phyloP scores from a whole-genome alignment of 768 basidiomycete genomes.

The Collybiopsis luxurians region DNA sequence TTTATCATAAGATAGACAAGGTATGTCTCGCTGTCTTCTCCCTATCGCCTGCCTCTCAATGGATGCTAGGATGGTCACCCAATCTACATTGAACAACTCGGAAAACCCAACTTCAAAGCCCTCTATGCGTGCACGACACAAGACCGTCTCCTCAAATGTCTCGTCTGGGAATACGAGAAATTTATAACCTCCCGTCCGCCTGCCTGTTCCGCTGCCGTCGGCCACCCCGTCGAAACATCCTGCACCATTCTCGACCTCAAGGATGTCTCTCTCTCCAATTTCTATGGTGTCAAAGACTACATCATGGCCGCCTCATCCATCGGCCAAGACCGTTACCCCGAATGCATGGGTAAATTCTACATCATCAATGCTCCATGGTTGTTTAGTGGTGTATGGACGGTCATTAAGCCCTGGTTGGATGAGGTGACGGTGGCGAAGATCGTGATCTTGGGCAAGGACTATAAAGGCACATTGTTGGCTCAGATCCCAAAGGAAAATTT shows the following conservation, averaged over 20 bases:
- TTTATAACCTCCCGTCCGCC: slow-evolving; percentile 80
- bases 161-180: slow-evolving; percentile 93
- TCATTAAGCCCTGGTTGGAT: slow-evolving; percentile 94
- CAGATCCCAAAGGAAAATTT: slow-evolving; percentile 86
- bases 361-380: slow-evolving; percentile 97
- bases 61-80: slow-evolving; percentile 98
- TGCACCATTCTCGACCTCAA: slow-evolving; percentile 97
- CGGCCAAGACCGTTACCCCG: slow-evolving; percentile 90
- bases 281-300: slow-evolving; percentile 92
- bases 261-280: slow-evolving; percentile 68
- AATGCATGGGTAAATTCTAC: slow-evolving; percentile 97
- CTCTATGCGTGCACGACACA: slow-evolving; percentile 81
- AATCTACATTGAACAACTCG: slow-evolving; percentile 91
- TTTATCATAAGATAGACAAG: slow-evolving; percentile 95
- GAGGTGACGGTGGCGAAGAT: slow-evolving; percentile 95
- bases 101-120: slow-evolving; percentile 81
- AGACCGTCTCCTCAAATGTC: slow-evolving; percentile 84
- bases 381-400: slow-evolving; percentile 86
- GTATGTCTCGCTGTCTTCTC: slow-evolving; percentile 33
- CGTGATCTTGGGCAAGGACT: slow-evolving; percentile 75
- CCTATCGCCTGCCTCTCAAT: slow-evolving; percentile 2
- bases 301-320: slow-evolving; percentile 72
- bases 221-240: slow-evolving; percentile 91
- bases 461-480: slow-evolving; percentile 70
- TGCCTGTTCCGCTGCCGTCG: slow-evolving; percentile 65